These are phyloP conservation scores for Phytophthora citrophthora DNA, from an alignment of 352 stramenopile genomes.

Conservation along the genomic window DNA sequence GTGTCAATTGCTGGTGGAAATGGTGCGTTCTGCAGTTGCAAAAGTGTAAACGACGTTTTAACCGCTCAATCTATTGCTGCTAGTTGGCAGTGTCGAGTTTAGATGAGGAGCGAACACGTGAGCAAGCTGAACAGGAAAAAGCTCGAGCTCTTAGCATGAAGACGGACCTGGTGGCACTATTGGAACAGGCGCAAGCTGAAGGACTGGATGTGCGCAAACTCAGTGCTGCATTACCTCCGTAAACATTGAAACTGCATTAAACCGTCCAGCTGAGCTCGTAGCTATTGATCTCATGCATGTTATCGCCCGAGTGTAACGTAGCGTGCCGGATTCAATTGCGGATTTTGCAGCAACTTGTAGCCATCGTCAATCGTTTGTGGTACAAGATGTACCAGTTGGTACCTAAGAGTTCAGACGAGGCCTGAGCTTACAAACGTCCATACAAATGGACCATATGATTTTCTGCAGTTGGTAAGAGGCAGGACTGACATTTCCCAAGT, in stretches of 20 bases:
- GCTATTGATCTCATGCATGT: slow-evolving; percentile 4
- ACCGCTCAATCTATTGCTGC: background rate
- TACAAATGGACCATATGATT: slow-evolving; percentile 22
- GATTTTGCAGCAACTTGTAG: slow-evolving; percentile 20
- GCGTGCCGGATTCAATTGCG: slow-evolving; percentile 20
- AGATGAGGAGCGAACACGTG: slow-evolving; percentile 74
- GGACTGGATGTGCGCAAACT: slow-evolving; percentile 74
- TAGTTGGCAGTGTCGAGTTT: slow-evolving; percentile 84
- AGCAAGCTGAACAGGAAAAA: slow-evolving; percentile 69
- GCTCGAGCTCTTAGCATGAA: slow-evolving; percentile 62
- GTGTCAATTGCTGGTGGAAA: slow-evolving; percentile 87
- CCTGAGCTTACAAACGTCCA: slow-evolving; percentile 4
- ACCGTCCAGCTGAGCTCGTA: background rate
- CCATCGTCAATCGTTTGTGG: slow-evolving; percentile 11
- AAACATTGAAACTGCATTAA: background rate
- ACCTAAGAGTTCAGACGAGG: slow-evolving; percentile 30
- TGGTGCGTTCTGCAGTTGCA: slow-evolving; percentile 46
- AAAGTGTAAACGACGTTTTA: background rate
- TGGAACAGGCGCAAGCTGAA: slow-evolving; percentile 72
- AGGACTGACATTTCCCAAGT: slow-evolving; percentile 31
- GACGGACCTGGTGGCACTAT: slow-evolving; percentile 68
- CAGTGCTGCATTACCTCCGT: slow-evolving; percentile 33
- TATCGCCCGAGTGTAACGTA: slow-evolving; percentile 6
- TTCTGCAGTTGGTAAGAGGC: slow-evolving; percentile 11
- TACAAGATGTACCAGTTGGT: slow-evolving; percentile 6